Evolutionary conservation across 2,329 filamentous ascomycete species (phyloP).

Genomic region (Aschersonia sp.): DNA sequence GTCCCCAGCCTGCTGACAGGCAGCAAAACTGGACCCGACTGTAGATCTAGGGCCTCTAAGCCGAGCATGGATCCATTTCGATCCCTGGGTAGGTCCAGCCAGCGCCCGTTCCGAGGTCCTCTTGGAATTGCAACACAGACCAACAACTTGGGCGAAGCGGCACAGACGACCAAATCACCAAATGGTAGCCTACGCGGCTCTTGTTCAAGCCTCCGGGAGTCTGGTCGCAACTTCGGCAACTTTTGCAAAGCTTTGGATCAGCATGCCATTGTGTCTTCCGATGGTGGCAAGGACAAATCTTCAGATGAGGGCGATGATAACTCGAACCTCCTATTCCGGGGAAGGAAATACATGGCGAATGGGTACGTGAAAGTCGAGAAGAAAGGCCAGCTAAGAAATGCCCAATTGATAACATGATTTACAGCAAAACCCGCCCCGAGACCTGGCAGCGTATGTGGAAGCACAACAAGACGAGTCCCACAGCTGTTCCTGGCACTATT

Average conservation of each 20-base stretch:
- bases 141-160: conserved; percentile 13
- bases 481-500: conserved; percentile 30
- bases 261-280: conserved; percentile 1
- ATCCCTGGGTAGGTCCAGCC: conserved; percentile 6
- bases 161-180: conserved; percentile 9
- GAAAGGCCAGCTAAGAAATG: too few relatives aligned
- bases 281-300: conserved; percentile 10
- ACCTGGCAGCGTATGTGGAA: conserved; percentile 37
- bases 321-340: conserved; percentile 21
- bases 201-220: conserved; percentile 10
- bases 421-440: conserved; percentile 25
- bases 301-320: conserved; percentile 19
- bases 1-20: neutral
- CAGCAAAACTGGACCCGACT: conserved; percentile 2
- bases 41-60: conserved; percentile 1
- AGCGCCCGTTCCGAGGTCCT: conserved; percentile 9
- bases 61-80: conserved; percentile 9
- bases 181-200: conserved; percentile 9
- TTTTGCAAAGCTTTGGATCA: conserved; percentile 11
- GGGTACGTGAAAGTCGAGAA: too few relatives aligned
- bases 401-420: neutral
- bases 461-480: conserved; percentile 33
- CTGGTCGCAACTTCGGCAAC: conserved; percentile 12
- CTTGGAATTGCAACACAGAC: conserved; percentile 18
- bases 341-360: conserved; percentile 13